Base-by-base conservation (phyloP, 2,329 filamentous ascomycete genomes). In the Setomelanomma holmii region DNA sequence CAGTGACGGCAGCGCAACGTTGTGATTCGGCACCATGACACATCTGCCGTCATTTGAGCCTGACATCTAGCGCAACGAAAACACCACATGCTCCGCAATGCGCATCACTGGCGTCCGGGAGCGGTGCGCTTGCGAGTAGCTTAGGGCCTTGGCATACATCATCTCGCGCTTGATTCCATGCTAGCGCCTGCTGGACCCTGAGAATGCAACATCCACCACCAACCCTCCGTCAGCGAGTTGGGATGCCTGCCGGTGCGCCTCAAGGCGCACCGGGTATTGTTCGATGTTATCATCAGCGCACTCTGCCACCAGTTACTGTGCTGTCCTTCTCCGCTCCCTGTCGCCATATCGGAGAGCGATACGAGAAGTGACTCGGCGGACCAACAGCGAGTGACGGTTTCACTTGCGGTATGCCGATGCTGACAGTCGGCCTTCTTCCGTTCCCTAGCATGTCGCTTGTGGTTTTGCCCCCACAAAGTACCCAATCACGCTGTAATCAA, bases 131-230 rank as follows among this genome's bases (percentile, higher is more conserved):
- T 48, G 45, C 35, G 47, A 55, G 51, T 43, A 35, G 40, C 43
- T 23, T 17, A 6, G 4, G 0, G 2, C 27, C 63, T 63, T 62
- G 63, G 63, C 63, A 52, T 39, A 58, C 58, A 49, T 64, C 63
- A 64, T 59, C 27, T n/a, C 27, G 51, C 60, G 33, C 17, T 16
- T 49, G 33, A 33, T 12, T 17, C 56, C 53, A 33, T 58, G 53
- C 45, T 49, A 52, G 46, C 34, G 39, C 22, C n/a, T 24, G 14
- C 35, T 60, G 59, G 61, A 64, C 61, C 61, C 61, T 64, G 59
- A 55, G 51, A 52, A 47, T 40, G 36, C 36, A 39, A 40, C 35
- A 40, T 58, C 45, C 51, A 55, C 51, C 30, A 43, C 40, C 42
- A 16, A 24, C 44, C 40, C 44, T 34, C n/a, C 33, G 45, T 53